These are phyloP conservation scores for Abrus pulchellus DNA, from an alignment of 306 rosid species.

Conservation along the genomic window DNA sequence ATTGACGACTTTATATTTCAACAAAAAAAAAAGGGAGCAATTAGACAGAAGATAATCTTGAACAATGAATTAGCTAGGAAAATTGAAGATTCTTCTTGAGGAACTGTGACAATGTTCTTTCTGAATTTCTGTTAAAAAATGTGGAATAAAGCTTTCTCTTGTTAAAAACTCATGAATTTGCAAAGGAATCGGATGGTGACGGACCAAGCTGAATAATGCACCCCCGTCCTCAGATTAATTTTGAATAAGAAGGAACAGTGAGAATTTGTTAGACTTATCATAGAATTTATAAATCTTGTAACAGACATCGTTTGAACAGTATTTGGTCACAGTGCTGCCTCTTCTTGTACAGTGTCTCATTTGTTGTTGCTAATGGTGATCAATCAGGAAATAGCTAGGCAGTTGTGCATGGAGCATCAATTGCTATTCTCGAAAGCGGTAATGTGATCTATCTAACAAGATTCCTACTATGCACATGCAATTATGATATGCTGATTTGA, in stretches of 20 bases:
- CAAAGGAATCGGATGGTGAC: conserved; percentile 32
- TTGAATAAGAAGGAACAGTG: not conserved
- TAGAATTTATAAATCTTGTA: not conserved
- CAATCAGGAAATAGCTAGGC: conserved; percentile 93
- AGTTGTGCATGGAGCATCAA: conserved; percentile 85
- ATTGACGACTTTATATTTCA: not conserved
- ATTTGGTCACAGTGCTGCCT: conserved; percentile 34
- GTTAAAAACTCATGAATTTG: conserved; percentile 23
- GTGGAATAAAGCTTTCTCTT: conserved; percentile 17
- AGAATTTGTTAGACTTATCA: conserved; percentile 5
- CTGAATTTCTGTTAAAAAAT: conserved; percentile 32
- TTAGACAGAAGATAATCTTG: conserved; percentile 14
- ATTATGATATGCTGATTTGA: conserved; percentile 34
- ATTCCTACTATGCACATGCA: conserved; percentile 18
- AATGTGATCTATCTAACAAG: conserved; percentile 38
- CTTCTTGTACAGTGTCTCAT: conserved; percentile 34
- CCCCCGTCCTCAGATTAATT: conserved; percentile 19
- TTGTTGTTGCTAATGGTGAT: conserved; percentile 48
- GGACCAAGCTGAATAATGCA: conserved; percentile 10
- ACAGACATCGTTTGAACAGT: conserved; percentile 26
- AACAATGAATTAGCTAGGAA: not conserved
- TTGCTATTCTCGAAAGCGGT: conserved; percentile 90
- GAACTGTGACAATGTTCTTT: not conserved
- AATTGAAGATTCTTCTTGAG: conserved; percentile 18
- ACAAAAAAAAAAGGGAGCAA: not conserved